These are phyloP conservation scores for Cystobasidium tubakii DNA, from an alignment of 768 basidiomycete species.

Conservation along the genomic window DNA sequence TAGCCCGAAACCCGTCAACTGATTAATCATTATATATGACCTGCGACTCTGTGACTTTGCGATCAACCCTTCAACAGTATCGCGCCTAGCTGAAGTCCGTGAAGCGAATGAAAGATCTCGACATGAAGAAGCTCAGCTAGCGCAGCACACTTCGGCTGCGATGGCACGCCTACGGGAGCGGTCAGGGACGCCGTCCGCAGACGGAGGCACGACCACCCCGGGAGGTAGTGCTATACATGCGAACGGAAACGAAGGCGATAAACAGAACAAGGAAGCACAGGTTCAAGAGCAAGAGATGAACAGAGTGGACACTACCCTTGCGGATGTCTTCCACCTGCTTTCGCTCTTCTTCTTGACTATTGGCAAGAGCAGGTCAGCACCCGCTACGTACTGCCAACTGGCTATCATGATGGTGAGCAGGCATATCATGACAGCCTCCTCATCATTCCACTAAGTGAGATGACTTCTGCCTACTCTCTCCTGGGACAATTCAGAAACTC, in stretches of 20 bases:
- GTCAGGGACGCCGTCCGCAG: not conserved
- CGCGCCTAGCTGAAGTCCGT: constrained; percentile 40
- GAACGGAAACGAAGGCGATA: not conserved
- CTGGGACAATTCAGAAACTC: constrained; percentile 64
- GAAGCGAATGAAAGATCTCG: constrained; percentile 42
- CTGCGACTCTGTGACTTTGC: not conserved
- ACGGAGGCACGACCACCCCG: not conserved
- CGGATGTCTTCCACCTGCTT: constrained; percentile 84
- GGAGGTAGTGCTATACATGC: not conserved
- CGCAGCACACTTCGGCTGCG: constrained; percentile 7
- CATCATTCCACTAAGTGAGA: not conserved
- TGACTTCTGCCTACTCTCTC: not conserved
- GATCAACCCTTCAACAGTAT: constrained; percentile 12
- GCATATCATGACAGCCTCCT: not conserved
- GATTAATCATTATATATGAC: no score
- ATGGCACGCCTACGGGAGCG: not conserved
- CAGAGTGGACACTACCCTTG: constrained; percentile 85
- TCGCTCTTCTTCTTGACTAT: constrained; percentile 97
- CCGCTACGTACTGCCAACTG: constrained; percentile 91
- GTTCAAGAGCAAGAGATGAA: constrained; percentile 52
- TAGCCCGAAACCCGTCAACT: no score
- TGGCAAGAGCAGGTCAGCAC: constrained; percentile 87
- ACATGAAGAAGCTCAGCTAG: constrained; percentile 29
- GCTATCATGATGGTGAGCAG: constrained; percentile 63
- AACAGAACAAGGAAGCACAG: constrained; percentile 14